These are phyloP conservation scores for Panicum virgatum DNA, from an alignment of 202 grass and related monocot genomes.

Conservation along the genomic window DNA sequence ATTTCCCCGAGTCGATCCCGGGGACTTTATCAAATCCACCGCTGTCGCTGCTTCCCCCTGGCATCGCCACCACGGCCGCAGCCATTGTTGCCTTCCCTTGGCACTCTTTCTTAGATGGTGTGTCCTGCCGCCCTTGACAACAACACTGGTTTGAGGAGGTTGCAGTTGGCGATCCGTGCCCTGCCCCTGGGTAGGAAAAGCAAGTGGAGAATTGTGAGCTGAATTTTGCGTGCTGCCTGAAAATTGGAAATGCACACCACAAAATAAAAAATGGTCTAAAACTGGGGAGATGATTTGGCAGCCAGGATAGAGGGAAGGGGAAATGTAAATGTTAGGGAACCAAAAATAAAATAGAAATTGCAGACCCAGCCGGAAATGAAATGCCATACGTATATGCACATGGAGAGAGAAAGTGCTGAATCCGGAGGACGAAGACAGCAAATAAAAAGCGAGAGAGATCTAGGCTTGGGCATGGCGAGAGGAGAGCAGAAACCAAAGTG, in stretches of 20 bases:
- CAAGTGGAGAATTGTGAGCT: not conserved
- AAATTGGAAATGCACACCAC: not conserved
- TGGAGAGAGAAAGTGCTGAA: not conserved
- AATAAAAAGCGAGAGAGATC: not conserved
- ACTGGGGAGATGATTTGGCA: not conserved
- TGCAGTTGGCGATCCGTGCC: slow-evolving; percentile 5
- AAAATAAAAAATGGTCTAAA: not conserved
- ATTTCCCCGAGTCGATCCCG: slow-evolving; percentile 74
- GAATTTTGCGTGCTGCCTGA: not conserved
- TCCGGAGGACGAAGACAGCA: not conserved
- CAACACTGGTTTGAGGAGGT: not conserved
- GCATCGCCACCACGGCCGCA: slow-evolving; percentile 60
- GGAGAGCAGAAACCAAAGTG: not conserved
- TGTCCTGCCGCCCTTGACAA: slow-evolving; percentile 1
- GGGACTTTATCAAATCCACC: slow-evolving; percentile 52
- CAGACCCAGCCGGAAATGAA: not conserved
- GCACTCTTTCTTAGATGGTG: not conserved
- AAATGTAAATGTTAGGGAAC: not conserved
- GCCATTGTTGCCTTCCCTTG: slow-evolving; percentile 41
- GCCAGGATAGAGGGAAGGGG: not conserved
- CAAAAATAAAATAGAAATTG: not conserved
- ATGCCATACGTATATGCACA: not conserved
- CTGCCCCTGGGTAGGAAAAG: not conserved
- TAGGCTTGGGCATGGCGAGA: not conserved
- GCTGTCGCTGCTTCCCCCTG: slow-evolving; percentile 51